Evolutionary conservation across 805 yeast genomes (phyloP).

Genomic region (Starmerella powellii): DNA sequence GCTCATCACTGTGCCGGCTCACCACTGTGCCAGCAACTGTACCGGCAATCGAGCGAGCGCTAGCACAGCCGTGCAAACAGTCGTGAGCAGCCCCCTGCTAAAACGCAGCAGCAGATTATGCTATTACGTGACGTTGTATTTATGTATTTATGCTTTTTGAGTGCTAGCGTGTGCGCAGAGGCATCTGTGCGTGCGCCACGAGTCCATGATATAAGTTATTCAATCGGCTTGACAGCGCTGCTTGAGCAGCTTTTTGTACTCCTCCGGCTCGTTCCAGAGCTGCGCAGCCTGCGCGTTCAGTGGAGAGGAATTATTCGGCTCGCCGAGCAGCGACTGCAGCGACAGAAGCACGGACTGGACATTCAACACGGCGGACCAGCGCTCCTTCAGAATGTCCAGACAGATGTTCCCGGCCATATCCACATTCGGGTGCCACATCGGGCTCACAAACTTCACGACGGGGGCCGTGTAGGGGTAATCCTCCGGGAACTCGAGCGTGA

Average conservation of each 20-base stretch:
- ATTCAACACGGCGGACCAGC: conserved; percentile 54
- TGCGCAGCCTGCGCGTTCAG: conserved; percentile 47
- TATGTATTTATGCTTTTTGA: no score
- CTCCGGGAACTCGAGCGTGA: conserved; percentile 40
- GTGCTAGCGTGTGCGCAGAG: no score
- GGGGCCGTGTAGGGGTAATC: conserved; percentile 53
- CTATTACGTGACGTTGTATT: no score
- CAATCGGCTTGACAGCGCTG: conserved; percentile 29
- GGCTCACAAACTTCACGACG: conserved; percentile 41
- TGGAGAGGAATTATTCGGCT: conserved; percentile 49
- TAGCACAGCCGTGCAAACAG: no score
- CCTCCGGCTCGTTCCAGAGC: conserved; percentile 39
- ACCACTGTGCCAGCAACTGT: no score
- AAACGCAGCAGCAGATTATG: no score
- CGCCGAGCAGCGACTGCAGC: conserved; percentile 47
- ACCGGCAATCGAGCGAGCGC: no score
- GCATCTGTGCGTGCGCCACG: no score
- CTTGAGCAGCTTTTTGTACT: conserved; percentile 32
- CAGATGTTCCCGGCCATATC: conserved; percentile 56
- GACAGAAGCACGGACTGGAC: conserved; percentile 49
- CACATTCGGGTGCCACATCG: conserved; percentile 57
- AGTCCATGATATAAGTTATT: no score
- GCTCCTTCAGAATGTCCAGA: conserved; percentile 49
- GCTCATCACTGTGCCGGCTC: no score
- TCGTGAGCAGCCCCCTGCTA: no score